Base-by-base conservation (phyloP, 2,329 filamentous ascomycete genomes). In the Nectriaceae sp. region DNA sequence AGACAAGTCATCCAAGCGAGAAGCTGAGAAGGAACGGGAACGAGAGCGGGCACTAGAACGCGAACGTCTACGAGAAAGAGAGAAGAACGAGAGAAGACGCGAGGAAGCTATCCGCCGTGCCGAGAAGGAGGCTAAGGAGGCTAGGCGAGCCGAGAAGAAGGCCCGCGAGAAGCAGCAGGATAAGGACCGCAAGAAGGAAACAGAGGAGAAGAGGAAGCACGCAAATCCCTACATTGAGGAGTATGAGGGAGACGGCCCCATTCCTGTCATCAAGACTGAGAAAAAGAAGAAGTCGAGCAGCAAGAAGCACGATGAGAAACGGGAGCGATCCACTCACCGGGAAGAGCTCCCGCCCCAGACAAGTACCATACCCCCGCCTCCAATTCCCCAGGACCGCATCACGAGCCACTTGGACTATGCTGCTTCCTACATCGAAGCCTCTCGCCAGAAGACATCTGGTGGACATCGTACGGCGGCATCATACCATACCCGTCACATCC, bases 271-370 rank as follows among this genome's bases (percentile, higher is more conserved):
- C 44, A 66, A 64, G 54, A 55, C 64, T 0, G 67, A 70, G 36
- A 69, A 70, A 63, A 74, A 73, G 58, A 74, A 73, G 58, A 71
- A 70, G 56, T 65, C 65, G 33, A 68, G 64, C 56, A 72, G 64
- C 56, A 72, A 68, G 52, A 71, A 70, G 56, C 63, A 70, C 49
- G 70, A 73, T 3, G 65, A 70, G 51, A 63, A 65, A 54, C 63
- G 65, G 19, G 68, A 71, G 49, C 64, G 65, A 26, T 69, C 69
- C 5, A 53, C 61, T 15, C 63, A 64, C 5, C 61, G 64, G 15
- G 68, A 71, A n/a, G 68, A 69, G 26, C 49, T 50, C 5, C 47
- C 50, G 5, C 56, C 59, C 8, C 38, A 50, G n/a, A 56, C 56
- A n/a, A 51, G 36, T 29, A 50, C 59, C 2, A 41, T 54, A 26